Evolutionary conservation across 2,329 filamentous ascomycete genomes (phyloP).

Genomic region (Colletotrichum sp.): DNA sequence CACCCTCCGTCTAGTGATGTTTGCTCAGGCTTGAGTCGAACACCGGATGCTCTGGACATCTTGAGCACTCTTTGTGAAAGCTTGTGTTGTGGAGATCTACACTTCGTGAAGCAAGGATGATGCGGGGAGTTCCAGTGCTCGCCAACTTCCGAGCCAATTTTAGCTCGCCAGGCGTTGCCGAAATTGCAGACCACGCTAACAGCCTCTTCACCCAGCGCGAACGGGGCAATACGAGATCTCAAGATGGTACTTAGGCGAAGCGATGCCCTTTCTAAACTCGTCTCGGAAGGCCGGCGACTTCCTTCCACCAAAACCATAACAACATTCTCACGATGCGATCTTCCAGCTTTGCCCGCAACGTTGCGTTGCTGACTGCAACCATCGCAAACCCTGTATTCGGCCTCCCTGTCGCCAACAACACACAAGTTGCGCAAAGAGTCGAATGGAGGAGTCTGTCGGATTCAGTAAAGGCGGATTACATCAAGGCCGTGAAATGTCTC

Average conservation of each 20-base stretch:
- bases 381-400: background rate
- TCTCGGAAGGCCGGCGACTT: background rate
- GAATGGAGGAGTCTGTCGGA: background rate
- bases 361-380: background rate
- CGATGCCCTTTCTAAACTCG: background rate
- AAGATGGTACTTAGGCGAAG: background rate
- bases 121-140: background rate
- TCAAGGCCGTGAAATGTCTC: constrained; percentile 32
- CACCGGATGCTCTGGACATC: background rate
- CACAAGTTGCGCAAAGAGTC: background rate
- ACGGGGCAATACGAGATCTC: background rate
- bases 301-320: background rate
- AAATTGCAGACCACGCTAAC: background rate
- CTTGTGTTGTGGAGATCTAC: background rate
- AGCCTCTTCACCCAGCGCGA: background rate
- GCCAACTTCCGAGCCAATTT: background rate
- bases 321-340: background rate
- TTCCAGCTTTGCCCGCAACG: background rate
- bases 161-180: background rate
- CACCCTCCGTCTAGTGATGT: no score
- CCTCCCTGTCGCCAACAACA: background rate
- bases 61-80: background rate
- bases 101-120: background rate
- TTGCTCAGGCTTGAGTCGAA: background rate
- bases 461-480: background rate